phyloP scores from a whole-genome alignment of 2,329 filamentous ascomycete species.

The Apiospora pterosperma region DNA sequence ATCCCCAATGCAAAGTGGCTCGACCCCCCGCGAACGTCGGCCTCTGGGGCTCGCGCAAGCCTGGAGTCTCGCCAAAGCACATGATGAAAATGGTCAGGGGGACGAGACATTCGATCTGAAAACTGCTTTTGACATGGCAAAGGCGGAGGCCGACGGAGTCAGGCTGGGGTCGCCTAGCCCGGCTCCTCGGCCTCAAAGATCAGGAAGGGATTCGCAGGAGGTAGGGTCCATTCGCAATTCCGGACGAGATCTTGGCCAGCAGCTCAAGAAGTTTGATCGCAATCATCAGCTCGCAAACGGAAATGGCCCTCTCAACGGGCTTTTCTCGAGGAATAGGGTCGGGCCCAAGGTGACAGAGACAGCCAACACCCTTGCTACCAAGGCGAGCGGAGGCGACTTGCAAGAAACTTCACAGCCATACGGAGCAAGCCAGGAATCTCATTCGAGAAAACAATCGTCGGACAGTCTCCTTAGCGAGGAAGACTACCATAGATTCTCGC shows the following conservation, averaged over 20 bases:
- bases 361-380: not conserved
- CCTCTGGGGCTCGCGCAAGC: slow-evolving; percentile 23
- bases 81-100: not conserved
- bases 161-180: slow-evolving; percentile 28
- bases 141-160: slow-evolving; percentile 19
- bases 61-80: slow-evolving; percentile 20
- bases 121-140: slow-evolving; percentile 25
- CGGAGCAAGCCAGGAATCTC: not conserved
- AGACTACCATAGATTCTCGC: slow-evolving; percentile 1
- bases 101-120: slow-evolving; percentile 16
- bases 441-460: not conserved
- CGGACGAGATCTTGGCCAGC: not conserved
- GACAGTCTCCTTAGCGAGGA: not conserved
- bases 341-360: slow-evolving; percentile 3
- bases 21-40: slow-evolving; percentile 16
- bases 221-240: not conserved
- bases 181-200: not conserved
- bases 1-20: not conserved
- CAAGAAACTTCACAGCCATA: not conserved
- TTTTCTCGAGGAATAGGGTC: not conserved
- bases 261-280: not conserved
- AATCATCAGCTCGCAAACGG: not conserved
- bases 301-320: not conserved
- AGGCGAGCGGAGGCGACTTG: not conserved
- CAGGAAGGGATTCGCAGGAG: not conserved